Evolutionary conservation across 2,329 filamentous ascomycete genomes (phyloP), one percentile per base, ranked within the genome.

Genomic region (Chaetoscypha palmicola): DNA sequence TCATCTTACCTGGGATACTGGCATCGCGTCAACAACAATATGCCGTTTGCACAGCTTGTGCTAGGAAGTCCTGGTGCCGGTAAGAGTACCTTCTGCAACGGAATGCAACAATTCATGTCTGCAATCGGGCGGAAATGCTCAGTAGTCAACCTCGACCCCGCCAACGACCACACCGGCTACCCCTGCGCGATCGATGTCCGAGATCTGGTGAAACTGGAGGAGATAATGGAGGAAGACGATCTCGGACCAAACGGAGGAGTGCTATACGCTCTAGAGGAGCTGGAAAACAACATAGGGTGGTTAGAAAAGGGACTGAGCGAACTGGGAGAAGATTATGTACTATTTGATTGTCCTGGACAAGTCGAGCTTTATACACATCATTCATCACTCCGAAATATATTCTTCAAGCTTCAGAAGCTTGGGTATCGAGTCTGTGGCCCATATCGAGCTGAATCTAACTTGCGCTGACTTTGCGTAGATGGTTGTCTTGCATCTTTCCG

Each of bases 71-170:
- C 92, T 5, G 92, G 92, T 58, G 81, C 89, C 22, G 92, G 92
- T 49, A 98, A 98, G 70, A 96, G 89, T 53, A 98, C 92, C 5
- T 96, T 95, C 64, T 97, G 91, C 72, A 88, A 97, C 79, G 92
- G 92, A 83, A 79, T 98, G 86, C 87, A 96, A 62, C 92, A 98
- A 68, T 98, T 98, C 69, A 84, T 97, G 74, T 83, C 83, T 53
- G 91, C 92, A 51, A 95, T 98, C 62, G 89, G 90, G 48, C 84
- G 92, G 45, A 90, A 94, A 65, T 95, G 88, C 70, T 94, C 88
- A 12, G 81, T 97, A 28, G 87, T 96, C 47, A 98, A 98, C 63
- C 82, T 98, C 53, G 92, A 98, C 67, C 92, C 92, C 20, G 92
- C 92, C 43, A 98, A 98, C 71, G 91, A 97, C 60, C 81, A 83